Percentiles rank a stretch among this genome's conserved stretches.
Conservation (phyloP, 495 filamentous ascomycete genomes). For the Annulohypoxylon moriforme region DNA sequence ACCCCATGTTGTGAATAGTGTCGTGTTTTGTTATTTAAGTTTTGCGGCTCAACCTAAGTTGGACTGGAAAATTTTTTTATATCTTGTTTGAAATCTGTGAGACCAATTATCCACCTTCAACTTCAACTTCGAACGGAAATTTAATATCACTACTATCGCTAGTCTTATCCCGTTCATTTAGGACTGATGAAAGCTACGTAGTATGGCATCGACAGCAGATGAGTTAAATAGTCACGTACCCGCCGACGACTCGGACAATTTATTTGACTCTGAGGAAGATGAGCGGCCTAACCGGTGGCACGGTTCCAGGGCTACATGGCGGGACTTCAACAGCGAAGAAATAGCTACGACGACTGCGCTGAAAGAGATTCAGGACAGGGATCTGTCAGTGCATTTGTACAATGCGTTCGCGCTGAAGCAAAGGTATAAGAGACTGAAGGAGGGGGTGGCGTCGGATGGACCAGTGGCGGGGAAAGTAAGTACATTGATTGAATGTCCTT, state of each 20-base stretch:
- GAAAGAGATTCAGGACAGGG: constrained; percentile 64
- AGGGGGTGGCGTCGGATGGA: constrained; percentile 3
- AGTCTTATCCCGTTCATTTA: background rate
- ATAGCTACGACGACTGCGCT: constrained; percentile 67
- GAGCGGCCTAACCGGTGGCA: constrained; percentile 62
- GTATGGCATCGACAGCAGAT: constrained; percentile 37
- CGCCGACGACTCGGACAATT: constrained; percentile 37
- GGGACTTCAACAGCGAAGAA: constrained; percentile 66
- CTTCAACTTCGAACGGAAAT: constrained; percentile 3
- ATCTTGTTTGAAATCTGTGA: background rate
- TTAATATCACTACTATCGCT: background rate
- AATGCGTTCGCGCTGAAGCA: constrained; percentile 73
- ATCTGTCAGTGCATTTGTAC: constrained; percentile 81
- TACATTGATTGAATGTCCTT: background rate
- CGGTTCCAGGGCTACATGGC: constrained; percentile 71
- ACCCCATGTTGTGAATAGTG: constrained; percentile 12
- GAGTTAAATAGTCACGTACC: constrained; percentile 39
- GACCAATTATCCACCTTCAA: constrained; percentile 9
- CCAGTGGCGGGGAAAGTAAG: constrained; percentile 17
- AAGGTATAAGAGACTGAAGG: constrained; percentile 23
- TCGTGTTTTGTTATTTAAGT: constrained; percentile 7
- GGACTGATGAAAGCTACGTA: background rate
- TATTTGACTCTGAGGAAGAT: constrained; percentile 49
- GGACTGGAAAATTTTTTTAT: constrained; percentile 3
- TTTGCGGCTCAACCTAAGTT: constrained; percentile 3